Percentiles rank a stretch among this genome's conserved stretches.
Conservation (phyloP, 2,329 filamentous ascomycete species). For the Diaporthe ampelina region DNA sequence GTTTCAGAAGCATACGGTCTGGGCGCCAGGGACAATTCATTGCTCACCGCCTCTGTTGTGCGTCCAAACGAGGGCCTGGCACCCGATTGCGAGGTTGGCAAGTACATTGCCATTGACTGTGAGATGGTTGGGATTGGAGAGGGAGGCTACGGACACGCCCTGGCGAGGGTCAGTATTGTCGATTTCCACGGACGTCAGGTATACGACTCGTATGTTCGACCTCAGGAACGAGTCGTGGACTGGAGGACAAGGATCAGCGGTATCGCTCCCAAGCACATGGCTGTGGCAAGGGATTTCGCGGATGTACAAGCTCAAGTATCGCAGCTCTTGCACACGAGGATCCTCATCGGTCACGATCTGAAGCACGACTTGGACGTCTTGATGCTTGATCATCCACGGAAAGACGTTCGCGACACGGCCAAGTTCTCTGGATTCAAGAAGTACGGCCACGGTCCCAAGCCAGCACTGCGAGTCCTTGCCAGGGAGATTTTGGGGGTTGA, state of each 20-base stretch:
- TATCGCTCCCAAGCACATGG: constrained; percentile 81
- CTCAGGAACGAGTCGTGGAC: constrained; percentile 84
- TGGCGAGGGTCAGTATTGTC: constrained; percentile 90
- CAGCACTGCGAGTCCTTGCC: constrained; percentile 73
- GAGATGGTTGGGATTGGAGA: constrained; percentile 96
- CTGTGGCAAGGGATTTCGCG: constrained; percentile 77
- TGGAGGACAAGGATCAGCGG: constrained; percentile 92
- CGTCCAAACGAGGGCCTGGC: constrained; percentile 75
- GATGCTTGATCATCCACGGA: constrained; percentile 81
- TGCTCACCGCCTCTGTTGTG: constrained; percentile 61
- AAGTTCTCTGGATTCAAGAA: constrained; percentile 82
- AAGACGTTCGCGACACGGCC: constrained; percentile 88
- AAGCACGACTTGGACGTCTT: constrained; percentile 84
- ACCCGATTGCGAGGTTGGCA: constrained; percentile 78
- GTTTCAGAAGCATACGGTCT: constrained; percentile 74
- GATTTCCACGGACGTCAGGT: constrained; percentile 94
- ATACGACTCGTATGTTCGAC: constrained; percentile 92
- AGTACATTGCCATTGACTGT: constrained; percentile 94
- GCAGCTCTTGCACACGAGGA: constrained; percentile 75
- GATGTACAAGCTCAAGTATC: constrained; percentile 82
- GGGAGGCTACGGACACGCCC: constrained; percentile 77
- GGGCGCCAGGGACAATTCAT: constrained; percentile 63
- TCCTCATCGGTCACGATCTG: constrained; percentile 88
- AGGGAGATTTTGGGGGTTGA: constrained; percentile 70
- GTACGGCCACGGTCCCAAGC: constrained; percentile 76